phyloP scores from a whole-genome alignment of 2,329 filamentous ascomycete genomes.

The Nannizziopsis arthrosporioides region DNA sequence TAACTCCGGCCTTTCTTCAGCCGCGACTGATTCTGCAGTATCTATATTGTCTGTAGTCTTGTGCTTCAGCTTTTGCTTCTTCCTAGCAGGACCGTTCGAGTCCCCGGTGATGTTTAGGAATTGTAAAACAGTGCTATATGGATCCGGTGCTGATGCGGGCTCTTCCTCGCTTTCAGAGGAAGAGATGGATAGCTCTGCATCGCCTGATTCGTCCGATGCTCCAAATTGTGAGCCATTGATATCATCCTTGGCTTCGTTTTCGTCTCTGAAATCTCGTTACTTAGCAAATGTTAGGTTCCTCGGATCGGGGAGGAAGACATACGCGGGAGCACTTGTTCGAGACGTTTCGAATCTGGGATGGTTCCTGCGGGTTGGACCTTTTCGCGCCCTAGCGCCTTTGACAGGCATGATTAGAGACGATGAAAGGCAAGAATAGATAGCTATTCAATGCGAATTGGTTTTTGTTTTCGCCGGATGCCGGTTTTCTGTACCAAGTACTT shows the following conservation, averaged over 20 bases:
- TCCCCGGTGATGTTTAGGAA: slow-evolving; percentile 38
- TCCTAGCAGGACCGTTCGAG: slow-evolving; percentile 37
- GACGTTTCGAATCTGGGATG: slow-evolving; percentile 25
- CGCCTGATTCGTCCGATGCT: slow-evolving; percentile 15
- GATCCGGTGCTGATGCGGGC: slow-evolving; percentile 29
- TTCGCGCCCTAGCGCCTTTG: neutral
- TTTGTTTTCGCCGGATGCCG: slow-evolving; percentile 1
- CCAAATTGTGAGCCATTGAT: slow-evolving; percentile 28
- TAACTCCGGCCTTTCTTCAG: slow-evolving; percentile 32
- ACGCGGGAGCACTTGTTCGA: slow-evolving; percentile 31
- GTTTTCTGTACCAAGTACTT: slow-evolving; percentile 3
- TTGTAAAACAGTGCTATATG: slow-evolving; percentile 48
- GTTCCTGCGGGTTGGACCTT: slow-evolving; percentile 7
- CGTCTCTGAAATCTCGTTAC: neutral
- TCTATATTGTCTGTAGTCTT: slow-evolving; percentile 13
- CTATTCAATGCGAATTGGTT: too few relatives aligned
- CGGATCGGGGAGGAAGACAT: slow-evolving; percentile 14
- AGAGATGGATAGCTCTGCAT: slow-evolving; percentile 16
- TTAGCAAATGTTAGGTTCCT: neutral
- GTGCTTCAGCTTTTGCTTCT: slow-evolving; percentile 42
- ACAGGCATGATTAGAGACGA: slow-evolving; percentile 2
- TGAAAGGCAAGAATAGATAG: neutral
- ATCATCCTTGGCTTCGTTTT: slow-evolving; percentile 12
- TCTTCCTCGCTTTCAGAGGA: slow-evolving; percentile 37
- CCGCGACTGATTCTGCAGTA: slow-evolving; percentile 16